Conservation (phyloP, 2,329 filamentous ascomycete species). For the Phialocephala sp. region DNA sequence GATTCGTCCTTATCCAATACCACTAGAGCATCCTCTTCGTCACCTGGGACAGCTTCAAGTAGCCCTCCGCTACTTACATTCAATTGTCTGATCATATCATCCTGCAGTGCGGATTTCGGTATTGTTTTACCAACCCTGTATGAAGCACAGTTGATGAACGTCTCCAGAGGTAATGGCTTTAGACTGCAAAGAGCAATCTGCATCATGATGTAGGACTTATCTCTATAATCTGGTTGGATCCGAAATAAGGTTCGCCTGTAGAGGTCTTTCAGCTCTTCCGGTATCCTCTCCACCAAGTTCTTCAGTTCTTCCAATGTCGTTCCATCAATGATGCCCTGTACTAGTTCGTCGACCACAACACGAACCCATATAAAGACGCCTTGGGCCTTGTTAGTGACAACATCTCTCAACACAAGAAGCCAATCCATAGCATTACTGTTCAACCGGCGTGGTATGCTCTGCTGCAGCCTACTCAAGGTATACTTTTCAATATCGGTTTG, state of each 20-base stretch:
- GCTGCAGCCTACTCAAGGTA: not conserved
- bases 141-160: constrained; percentile 20
- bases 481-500: constrained; percentile 6
- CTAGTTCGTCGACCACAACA: constrained; percentile 13
- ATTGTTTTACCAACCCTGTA: not conserved
- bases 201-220: constrained; percentile 34
- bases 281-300: not conserved
- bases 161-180: constrained; percentile 19
- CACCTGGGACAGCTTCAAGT: constrained; percentile 15
- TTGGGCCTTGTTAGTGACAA: constrained; percentile 10
- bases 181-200: constrained; percentile 29
- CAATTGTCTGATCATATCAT: too few relatives aligned
- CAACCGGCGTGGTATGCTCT: too few relatives aligned
- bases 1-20: not conserved
- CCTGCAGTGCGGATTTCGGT: not conserved
- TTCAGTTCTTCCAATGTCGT: constrained; percentile 3
- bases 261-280: not conserved
- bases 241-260: constrained; percentile 2
- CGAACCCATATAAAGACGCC: constrained; percentile 21
- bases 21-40: not conserved
- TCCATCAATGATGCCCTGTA: constrained; percentile 20
- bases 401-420: not conserved
- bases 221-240: constrained; percentile 25
- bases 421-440: not conserved
- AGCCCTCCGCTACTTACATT: constrained; percentile 24